Evolutionary conservation across 192 early-diverging fungal genomes (phyloP), one percentile per base, ranked within the genome.

Genomic region (Coemansia sp.): DNA sequence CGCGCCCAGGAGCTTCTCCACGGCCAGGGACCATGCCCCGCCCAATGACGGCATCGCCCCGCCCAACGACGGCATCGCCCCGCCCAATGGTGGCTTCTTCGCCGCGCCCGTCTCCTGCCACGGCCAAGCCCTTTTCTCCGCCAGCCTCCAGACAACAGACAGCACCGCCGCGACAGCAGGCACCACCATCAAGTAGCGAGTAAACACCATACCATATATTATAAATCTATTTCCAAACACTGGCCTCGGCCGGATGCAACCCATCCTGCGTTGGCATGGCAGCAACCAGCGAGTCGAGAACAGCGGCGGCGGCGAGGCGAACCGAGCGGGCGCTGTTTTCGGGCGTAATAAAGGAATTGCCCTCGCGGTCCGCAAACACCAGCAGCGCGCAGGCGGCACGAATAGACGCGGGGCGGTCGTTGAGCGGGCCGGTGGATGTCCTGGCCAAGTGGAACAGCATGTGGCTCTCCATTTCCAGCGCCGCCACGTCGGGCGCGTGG

Each of bases 381-480:
- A 91, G 84, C 51, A 90, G 81, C 11, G 85, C 86, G 19, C 84
- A 88, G 25, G 88, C 85, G 3, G 92, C 86, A 1, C 77, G 78
- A 39, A 96, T 83, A 1, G 80, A 79, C 33, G 54, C 58, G 19
- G 37, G 33, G 8, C 35, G 9, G 29, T 13, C 22, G 15, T 46
- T 60, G 17, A 49, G 36, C 18, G 57, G 3, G 4, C 54, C 78
- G 0, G 70, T 77, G 13, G 77, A 77, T 30, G 77, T 78, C 36
- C 69, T 56, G 19, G 91, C 92, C 31, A 94, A 53, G 55, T 94
- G 94, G 65, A 88, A 87, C 43, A 97, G 55, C 78, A 84, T 85
- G 51, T 83, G 88, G 0, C 83, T 83, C 73, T 96, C 92, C 94
- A 96, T 96, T 62, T 96, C 92, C 21, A 96, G 59, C 1, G 68